Base-by-base conservation (phyloP, 2,329 filamentous ascomycete species). In the Alternaria ethzedia region DNA sequence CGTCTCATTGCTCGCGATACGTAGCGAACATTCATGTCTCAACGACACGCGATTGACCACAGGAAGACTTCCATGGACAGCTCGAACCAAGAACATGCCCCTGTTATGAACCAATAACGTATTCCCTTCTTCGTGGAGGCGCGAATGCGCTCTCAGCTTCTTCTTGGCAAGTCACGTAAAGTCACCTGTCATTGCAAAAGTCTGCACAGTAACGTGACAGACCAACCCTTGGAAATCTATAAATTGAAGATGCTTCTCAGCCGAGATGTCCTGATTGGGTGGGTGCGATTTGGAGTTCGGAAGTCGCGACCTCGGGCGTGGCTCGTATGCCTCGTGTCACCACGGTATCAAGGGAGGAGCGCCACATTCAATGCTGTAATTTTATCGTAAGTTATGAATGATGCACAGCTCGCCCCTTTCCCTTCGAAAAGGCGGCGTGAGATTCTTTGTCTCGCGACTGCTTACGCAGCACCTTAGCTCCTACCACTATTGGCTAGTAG, bases 391-490 rank as follows among this genome's bases (percentile, higher is more conserved):
- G 51, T 23, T 20, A 41, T 41, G 30, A 54, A 41, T 25, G 43
- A 41, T 13, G 6, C 30, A 41, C 8, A 54, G 20, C 15, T 47
- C 8, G 52, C 20, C 25, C 47, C 43, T 30, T 30, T 21, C 32
- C 32, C 6, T 6, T 45, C 44, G 20, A 67, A 65, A 69, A 52
- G 50, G 67, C 62, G 64, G 67, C 54, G 62, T 67, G 65, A 67
- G 65, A 65, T 62, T 54, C 58, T 21, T 43, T 15, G 55, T 50
- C 32, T 57, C 52, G 36, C 30, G 23, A 25, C 41, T 69, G 67
- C 64, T 69, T 69, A 69, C 21, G 60, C 64, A 67, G 56, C 64
- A 63, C 17, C 45, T 49, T 30, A 58, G 56, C 15, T 36, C 20
- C 46, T 55, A 10, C 51, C 43, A 17, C 30, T 20, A 58, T 44